Conservation (phyloP, 31 red algal species). For the Odonthalia washingtoniensis region DNA sequence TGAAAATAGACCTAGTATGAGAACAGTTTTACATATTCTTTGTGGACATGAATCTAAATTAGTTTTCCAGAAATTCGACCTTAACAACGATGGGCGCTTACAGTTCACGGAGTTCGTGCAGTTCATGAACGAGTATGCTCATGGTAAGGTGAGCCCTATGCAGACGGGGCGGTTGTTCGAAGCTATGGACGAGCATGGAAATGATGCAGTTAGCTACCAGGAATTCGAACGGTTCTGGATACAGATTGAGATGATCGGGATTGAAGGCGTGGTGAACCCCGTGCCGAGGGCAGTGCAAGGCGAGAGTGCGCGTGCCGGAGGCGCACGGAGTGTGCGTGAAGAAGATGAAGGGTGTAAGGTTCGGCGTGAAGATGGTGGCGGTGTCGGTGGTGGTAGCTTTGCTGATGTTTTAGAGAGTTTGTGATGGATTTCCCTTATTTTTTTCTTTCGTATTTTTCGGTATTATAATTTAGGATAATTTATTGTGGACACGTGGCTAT, state of each 20-base stretch:
- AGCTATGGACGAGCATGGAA: slow-evolving; percentile 13
- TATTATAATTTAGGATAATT: no score
- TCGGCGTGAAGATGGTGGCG: no score
- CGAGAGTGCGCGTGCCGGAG: no score
- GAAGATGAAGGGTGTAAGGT: no score
- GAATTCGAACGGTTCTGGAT: slow-evolving; percentile 45
- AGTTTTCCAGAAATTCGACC: slow-evolving; percentile 26
- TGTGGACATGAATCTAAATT: slow-evolving; percentile 35
- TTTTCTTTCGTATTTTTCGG: no score
- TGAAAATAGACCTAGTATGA: slow-evolving; percentile 33
- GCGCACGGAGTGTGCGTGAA: no score
- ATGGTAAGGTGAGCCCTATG: not conserved
- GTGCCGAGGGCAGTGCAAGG: not conserved
- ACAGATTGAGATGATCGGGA: slow-evolving; percentile 1
- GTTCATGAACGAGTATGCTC: slow-evolving; percentile 44
- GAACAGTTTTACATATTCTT: slow-evolving; percentile 43
- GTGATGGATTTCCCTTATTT: no score
- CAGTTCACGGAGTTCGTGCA: slow-evolving; percentile 39
- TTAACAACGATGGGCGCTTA: slow-evolving; percentile 5
- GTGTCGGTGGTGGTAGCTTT: no score
- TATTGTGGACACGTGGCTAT: no score
- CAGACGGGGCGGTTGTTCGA: slow-evolving; percentile 13
- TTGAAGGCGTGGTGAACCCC: not conserved
- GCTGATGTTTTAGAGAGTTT: no score
- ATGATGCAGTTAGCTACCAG: not conserved